Percentiles rank a stretch among this genome's conserved stretches.
These are phyloP conservation scores for Zopfia rhizophila DNA, from an alignment of 2,329 filamentous ascomycete genomes.

Conservation along the genomic window DNA sequence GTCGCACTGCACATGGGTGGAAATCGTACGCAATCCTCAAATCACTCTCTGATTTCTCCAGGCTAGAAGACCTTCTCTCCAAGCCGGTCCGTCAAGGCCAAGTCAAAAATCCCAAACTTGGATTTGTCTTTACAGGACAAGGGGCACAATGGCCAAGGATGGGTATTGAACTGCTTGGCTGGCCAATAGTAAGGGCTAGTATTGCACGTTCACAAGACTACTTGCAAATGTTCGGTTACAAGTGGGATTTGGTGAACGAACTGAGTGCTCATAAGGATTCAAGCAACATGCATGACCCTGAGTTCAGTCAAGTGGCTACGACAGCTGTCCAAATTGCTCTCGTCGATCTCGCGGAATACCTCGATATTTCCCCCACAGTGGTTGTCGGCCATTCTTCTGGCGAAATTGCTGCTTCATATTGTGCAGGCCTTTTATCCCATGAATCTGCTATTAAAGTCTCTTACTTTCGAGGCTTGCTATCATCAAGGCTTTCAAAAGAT, in stretches of 20 bases:
- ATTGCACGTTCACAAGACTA: background rate
- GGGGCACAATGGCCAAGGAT: constrained; percentile 21
- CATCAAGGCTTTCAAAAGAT: background rate
- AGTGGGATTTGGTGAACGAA: constrained; percentile 1
- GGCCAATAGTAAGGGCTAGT: background rate
- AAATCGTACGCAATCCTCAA: too few relatives aligned
- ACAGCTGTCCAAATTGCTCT: constrained; percentile 25
- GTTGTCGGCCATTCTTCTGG: constrained; percentile 29
- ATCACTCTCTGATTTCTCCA: too few relatives aligned
- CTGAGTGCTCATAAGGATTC: background rate
- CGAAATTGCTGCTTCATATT: constrained; percentile 29
- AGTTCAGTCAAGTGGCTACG: constrained; percentile 19
- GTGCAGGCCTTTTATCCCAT: constrained; percentile 11
- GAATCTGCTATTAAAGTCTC: constrained; percentile 21
- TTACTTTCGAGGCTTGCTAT: constrained; percentile 14
- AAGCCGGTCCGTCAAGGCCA: too few relatives aligned
- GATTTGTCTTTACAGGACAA: constrained; percentile 27
- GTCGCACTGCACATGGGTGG: constrained; percentile 1
- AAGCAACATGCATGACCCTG: background rate
- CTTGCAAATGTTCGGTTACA: background rate
- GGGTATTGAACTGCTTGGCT: constrained; percentile 8
- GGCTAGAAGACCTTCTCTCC: too few relatives aligned
- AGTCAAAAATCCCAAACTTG: too few relatives aligned
- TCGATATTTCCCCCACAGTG: constrained; percentile 11
- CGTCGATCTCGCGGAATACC: constrained; percentile 11